These are phyloP conservation scores for Penicillium cosmopolitanum DNA, from an alignment of 495 filamentous ascomycete genomes.

Conservation along the genomic window DNA sequence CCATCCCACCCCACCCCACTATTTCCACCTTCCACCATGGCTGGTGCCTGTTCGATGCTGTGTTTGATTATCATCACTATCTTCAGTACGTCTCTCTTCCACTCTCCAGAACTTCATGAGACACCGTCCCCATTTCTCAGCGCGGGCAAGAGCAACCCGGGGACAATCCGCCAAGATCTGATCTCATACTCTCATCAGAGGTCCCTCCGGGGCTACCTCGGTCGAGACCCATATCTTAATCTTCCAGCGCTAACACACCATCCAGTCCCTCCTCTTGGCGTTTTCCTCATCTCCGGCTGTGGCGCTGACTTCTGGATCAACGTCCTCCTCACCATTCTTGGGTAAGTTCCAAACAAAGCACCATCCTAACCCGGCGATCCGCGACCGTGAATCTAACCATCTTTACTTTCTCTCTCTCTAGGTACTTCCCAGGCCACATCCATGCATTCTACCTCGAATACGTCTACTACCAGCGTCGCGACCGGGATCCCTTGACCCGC, in stretches of 20 bases:
- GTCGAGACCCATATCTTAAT: too few relatives aligned
- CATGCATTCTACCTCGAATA: slow-evolving; percentile 94
- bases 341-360: slow-evolving; percentile 43
- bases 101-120: neutral
- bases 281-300: slow-evolving; percentile 65
- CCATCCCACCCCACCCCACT: neutral
- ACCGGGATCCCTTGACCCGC: slow-evolving; percentile 56
- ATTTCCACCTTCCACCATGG: slow-evolving; percentile 30
- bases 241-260: slow-evolving; percentile 15
- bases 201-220: too few relatives aligned
- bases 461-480: slow-evolving; percentile 76
- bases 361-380: neutral
- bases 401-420: slow-evolving; percentile 25
- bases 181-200: too few relatives aligned
- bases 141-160: slow-evolving; percentile 3
- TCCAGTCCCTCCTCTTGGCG: slow-evolving; percentile 65
- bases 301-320: slow-evolving; percentile 68
- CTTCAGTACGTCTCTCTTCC: slow-evolving; percentile 47
- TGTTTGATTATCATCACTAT: slow-evolving; percentile 61
- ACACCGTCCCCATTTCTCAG: neutral
- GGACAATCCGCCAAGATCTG: neutral
- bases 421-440: slow-evolving; percentile 78
- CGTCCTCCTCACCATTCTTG: slow-evolving; percentile 62
- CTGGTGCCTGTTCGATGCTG: slow-evolving; percentile 40
- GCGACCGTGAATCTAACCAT: slow-evolving; percentile 8